phyloP scores from a whole-genome alignment of 2,329 filamentous ascomycete genomes.

The Botrytis sinoallii region DNA sequence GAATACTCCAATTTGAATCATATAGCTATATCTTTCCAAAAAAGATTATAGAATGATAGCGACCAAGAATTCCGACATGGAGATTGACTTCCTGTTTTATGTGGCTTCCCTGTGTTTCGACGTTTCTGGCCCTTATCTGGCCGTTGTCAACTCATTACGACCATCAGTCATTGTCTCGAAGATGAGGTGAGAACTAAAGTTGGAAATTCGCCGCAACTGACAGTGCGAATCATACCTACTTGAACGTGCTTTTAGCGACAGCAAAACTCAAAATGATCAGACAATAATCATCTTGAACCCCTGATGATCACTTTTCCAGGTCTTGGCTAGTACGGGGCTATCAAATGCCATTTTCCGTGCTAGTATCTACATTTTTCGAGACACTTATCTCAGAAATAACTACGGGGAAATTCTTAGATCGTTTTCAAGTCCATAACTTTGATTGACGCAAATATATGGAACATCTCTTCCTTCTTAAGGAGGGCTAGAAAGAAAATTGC shows the following conservation, averaged over 20 bases:
- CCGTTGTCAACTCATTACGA: fast-evolving
- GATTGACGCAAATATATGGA: not conserved
- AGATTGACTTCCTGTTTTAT: not conserved
- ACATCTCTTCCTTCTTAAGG: not conserved
- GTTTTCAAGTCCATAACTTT: not conserved
- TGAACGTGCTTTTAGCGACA: not conserved
- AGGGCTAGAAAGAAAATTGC: not conserved
- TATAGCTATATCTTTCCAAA: not conserved
- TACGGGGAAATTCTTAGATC: fast-evolving
- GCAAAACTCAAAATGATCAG: not conserved
- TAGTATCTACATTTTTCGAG: not conserved
- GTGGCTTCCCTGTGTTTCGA: not conserved
- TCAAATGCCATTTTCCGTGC: not conserved
- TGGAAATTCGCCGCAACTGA: not conserved
- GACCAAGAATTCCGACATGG: not conserved
- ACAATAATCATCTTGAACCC: not conserved
- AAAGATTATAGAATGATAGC: not conserved
- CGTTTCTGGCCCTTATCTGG: not conserved
- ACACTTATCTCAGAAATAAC: not conserved
- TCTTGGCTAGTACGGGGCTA: not conserved
- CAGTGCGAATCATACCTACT: not conserved
- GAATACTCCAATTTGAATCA: not conserved
- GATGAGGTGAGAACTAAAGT: not conserved
- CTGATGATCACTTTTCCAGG: not conserved
- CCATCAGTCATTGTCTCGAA: fast-evolving